Evolutionary conservation across 2,329 filamentous ascomycete species (phyloP).

Genomic region (Trichoderma sp.): DNA sequence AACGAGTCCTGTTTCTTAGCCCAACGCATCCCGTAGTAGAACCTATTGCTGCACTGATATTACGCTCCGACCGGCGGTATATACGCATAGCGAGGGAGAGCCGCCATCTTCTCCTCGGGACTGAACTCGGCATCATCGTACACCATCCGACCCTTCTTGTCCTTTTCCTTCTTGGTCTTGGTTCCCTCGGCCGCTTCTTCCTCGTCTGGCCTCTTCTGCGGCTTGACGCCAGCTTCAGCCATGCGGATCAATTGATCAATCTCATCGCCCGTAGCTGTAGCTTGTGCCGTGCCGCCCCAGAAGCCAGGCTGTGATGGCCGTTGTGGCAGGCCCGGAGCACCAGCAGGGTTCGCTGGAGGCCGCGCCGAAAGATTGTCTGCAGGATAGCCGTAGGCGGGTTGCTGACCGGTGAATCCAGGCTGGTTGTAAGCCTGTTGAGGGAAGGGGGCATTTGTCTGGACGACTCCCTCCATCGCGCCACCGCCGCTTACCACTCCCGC

Average conservation of each 20-base stretch:
- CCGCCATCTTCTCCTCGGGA: constrained; percentile 87
- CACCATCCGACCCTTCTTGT: constrained; percentile 70
- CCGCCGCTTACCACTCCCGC: constrained; percentile 58
- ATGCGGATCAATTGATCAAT: constrained; percentile 67
- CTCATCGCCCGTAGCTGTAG: constrained; percentile 53
- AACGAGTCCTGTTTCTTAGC: neutral
- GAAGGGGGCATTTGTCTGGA: constrained; percentile 29
- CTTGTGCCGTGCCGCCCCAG: constrained; percentile 34
- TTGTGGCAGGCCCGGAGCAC: constrained; percentile 49
- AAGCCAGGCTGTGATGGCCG: constrained; percentile 45
- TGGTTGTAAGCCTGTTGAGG: constrained; percentile 30
- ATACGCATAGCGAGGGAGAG: constrained; percentile 74
- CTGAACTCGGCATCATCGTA: constrained; percentile 80
- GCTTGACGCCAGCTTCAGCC: constrained; percentile 63
- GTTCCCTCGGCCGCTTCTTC: constrained; percentile 56
- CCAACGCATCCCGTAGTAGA: neutral
- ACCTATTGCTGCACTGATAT: neutral
- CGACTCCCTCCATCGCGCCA: constrained; percentile 46
- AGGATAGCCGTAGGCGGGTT: constrained; percentile 40
- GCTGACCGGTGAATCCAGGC: constrained; percentile 32
- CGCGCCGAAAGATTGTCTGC: constrained; percentile 50
- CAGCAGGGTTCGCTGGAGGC: constrained; percentile 46
- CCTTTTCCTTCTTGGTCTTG: constrained; percentile 68
- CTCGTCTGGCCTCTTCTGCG: constrained; percentile 44
- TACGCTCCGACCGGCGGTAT: constrained; percentile 35